Conservation (phyloP, 352 stramenopile species). For the Phytophthora vignae region DNA sequence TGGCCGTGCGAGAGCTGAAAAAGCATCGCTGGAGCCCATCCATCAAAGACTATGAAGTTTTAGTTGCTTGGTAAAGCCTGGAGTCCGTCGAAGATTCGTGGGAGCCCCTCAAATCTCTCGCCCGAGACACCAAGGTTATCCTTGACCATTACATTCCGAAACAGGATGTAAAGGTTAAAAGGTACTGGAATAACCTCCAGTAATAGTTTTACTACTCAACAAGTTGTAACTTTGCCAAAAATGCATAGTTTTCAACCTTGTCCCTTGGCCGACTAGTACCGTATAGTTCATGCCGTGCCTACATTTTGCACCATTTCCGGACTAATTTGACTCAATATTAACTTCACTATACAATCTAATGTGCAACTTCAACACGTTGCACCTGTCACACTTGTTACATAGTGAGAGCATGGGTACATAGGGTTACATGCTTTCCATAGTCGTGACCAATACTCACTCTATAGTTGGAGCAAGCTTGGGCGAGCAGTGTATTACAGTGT, state of each 20-base stretch:
- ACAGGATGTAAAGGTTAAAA: neutral
- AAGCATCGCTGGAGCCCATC: constrained; percentile 9
- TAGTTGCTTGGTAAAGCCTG: constrained; percentile 9
- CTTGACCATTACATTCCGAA: neutral
- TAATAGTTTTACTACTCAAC: neutral
- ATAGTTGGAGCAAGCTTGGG: too few relatives aligned
- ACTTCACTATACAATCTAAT: neutral
- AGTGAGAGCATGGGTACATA: neutral
- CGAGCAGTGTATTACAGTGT: too few relatives aligned
- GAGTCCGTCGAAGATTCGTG: constrained; percentile 8
- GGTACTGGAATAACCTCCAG: neutral
- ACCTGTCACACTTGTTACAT: neutral
- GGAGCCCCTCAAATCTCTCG: neutral
- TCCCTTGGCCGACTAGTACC: too few relatives aligned
- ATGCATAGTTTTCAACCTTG: too few relatives aligned
- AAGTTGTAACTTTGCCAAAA: neutral
- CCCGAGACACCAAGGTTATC: neutral
- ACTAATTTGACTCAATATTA: neutral
- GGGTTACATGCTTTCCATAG: too few relatives aligned
- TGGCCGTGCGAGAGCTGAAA: constrained; percentile 1
- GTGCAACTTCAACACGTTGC: neutral
- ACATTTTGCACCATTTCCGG: neutral
- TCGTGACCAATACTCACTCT: too few relatives aligned
- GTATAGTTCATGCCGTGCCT: too few relatives aligned
- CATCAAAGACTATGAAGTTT: constrained; percentile 17